These are phyloP conservation scores for Thamnidium elegans DNA, from an alignment of 192 early-diverging fungal species.

Conservation along the genomic window DNA sequence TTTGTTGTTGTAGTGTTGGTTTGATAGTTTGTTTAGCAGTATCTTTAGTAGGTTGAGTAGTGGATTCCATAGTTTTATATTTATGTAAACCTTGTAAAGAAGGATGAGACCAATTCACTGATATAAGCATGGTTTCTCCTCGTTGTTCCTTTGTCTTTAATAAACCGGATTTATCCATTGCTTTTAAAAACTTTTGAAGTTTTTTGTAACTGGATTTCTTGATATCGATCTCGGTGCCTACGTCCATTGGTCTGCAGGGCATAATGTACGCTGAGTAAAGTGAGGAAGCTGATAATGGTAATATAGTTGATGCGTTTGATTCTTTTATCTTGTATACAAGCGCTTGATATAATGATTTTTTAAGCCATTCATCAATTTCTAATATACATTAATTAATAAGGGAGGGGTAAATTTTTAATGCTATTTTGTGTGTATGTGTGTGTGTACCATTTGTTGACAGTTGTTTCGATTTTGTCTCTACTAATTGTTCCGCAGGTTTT, in stretches of 20 bases:
- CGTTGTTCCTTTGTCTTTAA: conserved; percentile 79
- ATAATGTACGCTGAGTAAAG: conserved; percentile 78
- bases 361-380: conserved; percentile 78
- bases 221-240: conserved; percentile 64
- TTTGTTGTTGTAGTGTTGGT: conserved; percentile 8
- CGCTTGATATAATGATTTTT: conserved; percentile 65
- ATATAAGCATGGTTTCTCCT: conserved; percentile 57
- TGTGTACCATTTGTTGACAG: not conserved
- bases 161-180: conserved; percentile 79
- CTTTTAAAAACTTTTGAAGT: conserved; percentile 84
- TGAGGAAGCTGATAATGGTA: conserved; percentile 74
- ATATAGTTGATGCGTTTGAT: conserved; percentile 46
- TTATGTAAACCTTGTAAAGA: conserved; percentile 14
- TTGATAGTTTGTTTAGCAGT: not conserved
- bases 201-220: conserved; percentile 88
- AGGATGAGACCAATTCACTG: conserved; percentile 59
- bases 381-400: not conserved
- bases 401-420: too few species aligned
- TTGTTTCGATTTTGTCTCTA: conserved; percentile 7
- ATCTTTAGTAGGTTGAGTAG: not conserved
- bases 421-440: too few species aligned
- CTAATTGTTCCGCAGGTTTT: conserved; percentile 1
- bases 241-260: conserved; percentile 57
- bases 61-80: conserved; percentile 28
- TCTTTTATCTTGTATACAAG: conserved; percentile 65